Conservation (phyloP, 306 rosid species). For the Castanea sativa region DNA sequence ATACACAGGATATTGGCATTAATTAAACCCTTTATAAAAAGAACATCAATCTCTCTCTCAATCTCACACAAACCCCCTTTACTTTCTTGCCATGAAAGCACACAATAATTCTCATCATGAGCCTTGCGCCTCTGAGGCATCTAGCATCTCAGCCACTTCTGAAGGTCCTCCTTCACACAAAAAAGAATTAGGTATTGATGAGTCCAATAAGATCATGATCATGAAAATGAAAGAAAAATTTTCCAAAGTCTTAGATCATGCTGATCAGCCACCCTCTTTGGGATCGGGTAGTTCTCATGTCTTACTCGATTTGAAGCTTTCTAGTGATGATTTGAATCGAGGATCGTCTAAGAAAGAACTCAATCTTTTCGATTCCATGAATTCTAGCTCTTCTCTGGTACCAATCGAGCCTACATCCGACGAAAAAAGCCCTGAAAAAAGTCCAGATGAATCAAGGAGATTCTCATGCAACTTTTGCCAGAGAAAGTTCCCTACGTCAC, state of each 20-base stretch:
- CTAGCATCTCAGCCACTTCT: constrained; percentile 43
- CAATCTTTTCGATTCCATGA: constrained; percentile 30
- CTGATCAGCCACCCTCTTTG: constrained; percentile 1
- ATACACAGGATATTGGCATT: constrained; percentile 26
- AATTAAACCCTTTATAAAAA: constrained; percentile 38
- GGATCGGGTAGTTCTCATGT: constrained; percentile 16
- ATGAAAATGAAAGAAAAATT: constrained; percentile 26
- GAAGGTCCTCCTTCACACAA: neutral
- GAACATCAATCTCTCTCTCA: neutral
- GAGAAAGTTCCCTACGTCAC: constrained; percentile 70
- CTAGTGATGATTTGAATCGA: constrained; percentile 6
- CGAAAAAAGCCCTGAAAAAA: constrained; percentile 10
- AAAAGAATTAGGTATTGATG: neutral
- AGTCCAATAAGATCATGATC: neutral
- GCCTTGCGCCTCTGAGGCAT: constrained; percentile 36
- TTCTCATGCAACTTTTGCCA: constrained; percentile 69
- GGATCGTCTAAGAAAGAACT: constrained; percentile 19
- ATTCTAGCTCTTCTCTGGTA: constrained; percentile 1
- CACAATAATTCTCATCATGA: neutral
- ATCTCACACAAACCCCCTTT: neutral
- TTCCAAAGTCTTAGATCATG: neutral
- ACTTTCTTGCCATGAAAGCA: constrained; percentile 32
- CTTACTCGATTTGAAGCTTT: constrained; percentile 38
- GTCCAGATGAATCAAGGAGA: constrained; percentile 17
- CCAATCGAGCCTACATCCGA: neutral